These are phyloP conservation scores for Monilinia polystroma DNA, from an alignment of 2,329 filamentous ascomycete species.

Conservation along the genomic window DNA sequence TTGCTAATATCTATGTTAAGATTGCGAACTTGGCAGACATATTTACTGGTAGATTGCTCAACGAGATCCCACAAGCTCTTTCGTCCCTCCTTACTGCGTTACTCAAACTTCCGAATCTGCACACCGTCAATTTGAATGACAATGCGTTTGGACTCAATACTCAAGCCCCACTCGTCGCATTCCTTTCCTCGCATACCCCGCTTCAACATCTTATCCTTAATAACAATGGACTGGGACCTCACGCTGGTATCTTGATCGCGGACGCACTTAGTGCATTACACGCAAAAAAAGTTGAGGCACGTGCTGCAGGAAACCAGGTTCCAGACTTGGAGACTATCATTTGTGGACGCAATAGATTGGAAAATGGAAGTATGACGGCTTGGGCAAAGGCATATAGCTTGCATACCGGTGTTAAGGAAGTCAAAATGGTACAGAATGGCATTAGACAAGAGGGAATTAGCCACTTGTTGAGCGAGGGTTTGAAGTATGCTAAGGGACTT, in stretches of 20 bases:
- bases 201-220: conserved; percentile 94
- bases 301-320: conserved; percentile 68
- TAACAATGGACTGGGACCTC: conserved; percentile 95
- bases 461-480: conserved; percentile 73
- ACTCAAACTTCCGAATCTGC: conserved; percentile 79
- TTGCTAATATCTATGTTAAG: conserved; percentile 43
- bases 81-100: conserved; percentile 82
- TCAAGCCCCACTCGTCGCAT: conserved; percentile 86
- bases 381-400: conserved; percentile 88
- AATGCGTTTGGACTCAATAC: conserved; percentile 98
- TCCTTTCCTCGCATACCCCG: conserved; percentile 83
- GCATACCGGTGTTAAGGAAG: conserved; percentile 75
- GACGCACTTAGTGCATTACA: conserved; percentile 83
- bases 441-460: conserved; percentile 93
- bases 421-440: conserved; percentile 98
- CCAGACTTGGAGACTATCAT: conserved; percentile 93
- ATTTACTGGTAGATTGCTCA: conserved; percentile 90
- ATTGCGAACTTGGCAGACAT: conserved; percentile 93
- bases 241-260: conserved; percentile 84
- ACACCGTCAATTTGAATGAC: conserved; percentile 93
- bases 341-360: conserved; percentile 91
- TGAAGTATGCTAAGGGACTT: conserved; percentile 67
- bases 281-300: conserved; percentile 76
- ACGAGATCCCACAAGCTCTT: conserved; percentile 89
- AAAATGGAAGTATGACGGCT: conserved; percentile 93